These are phyloP conservation scores for Moringa oleifera DNA, from an alignment of 345 rosid species.

Conservation along the genomic window DNA sequence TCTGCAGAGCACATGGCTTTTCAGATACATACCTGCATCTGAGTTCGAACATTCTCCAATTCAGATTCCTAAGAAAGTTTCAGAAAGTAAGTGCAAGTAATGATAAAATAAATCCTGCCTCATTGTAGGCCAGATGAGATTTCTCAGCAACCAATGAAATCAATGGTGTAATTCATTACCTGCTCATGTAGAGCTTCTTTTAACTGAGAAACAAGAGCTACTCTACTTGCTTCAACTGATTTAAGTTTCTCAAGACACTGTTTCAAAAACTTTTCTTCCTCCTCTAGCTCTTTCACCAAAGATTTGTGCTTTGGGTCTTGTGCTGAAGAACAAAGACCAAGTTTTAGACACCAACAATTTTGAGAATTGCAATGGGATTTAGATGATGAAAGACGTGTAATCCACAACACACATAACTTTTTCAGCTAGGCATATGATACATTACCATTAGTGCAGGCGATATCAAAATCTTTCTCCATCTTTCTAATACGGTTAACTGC, in stretches of 20 bases:
- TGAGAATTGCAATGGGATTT: constrained; percentile 11
- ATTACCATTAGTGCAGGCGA: constrained; percentile 59
- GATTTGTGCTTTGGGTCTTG: constrained; percentile 54
- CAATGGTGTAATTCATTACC: constrained; percentile 27
- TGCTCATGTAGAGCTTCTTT: constrained; percentile 79
- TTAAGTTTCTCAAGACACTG: constrained; percentile 75
- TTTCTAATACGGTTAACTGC: constrained; percentile 60
- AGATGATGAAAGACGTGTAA: neutral
- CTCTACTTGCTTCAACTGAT: constrained; percentile 70
- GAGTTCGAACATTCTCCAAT: constrained; percentile 77
- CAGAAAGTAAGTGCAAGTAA: constrained; percentile 5
- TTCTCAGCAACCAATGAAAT: neutral
- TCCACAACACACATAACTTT: neutral
- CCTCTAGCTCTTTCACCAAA: constrained; percentile 65
- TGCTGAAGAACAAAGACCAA: constrained; percentile 30
- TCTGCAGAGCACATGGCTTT: neutral
- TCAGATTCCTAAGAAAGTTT: constrained; percentile 62
- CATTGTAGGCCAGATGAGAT: neutral
- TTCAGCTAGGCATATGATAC: no score
- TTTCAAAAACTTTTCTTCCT: constrained; percentile 66
- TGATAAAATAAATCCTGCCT: neutral
- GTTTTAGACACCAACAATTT: constrained; percentile 15
- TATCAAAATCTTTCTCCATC: constrained; percentile 76
- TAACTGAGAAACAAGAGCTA: constrained; percentile 67
- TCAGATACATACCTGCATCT: constrained; percentile 54